Evolutionary conservation across 1,139 yeast species (phyloP).

Genomic region (Yarrowia galli): DNA sequence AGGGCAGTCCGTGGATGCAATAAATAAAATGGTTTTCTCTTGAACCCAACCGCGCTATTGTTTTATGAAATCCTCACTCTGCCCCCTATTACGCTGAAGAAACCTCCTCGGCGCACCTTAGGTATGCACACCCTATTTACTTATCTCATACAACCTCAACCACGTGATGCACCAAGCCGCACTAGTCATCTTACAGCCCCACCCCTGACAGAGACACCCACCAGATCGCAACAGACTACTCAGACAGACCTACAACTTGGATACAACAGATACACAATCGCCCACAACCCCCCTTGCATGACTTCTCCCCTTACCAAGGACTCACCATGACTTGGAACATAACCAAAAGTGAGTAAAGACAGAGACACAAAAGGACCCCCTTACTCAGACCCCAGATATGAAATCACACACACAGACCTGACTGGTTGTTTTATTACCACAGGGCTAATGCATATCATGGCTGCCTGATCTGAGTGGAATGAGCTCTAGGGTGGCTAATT

Average conservation of each 20-base stretch:
- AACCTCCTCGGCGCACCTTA: too few species aligned
- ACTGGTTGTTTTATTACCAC: background rate
- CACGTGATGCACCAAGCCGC: slow-evolving; percentile 33
- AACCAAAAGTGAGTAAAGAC: slow-evolving; percentile 18
- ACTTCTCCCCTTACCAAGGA: background rate
- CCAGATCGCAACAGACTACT: background rate
- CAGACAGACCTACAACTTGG: background rate
- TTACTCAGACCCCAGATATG: background rate
- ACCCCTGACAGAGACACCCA: background rate
- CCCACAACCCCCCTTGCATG: background rate
- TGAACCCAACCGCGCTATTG: too few species aligned
- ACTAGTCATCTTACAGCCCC: slow-evolving; percentile 26
- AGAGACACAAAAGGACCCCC: background rate
- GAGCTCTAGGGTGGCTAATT: background rate
- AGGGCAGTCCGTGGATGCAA: too few species aligned
- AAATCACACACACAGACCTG: background rate
- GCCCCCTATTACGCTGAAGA: too few species aligned
- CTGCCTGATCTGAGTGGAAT: background rate
- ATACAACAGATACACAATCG: too few species aligned
- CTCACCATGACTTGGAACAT: slow-evolving; percentile 27
- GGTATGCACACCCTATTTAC: slow-evolving; percentile 18
- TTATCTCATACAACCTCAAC: slow-evolving; percentile 18
- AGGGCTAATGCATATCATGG: background rate
- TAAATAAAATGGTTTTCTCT: too few species aligned
- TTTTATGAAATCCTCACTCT: too few species aligned